Evolutionary conservation across 2,329 filamentous ascomycete genomes (phyloP), one percentile per base, ranked within the genome.

Genomic region (Cladosporium halotolerans): DNA sequence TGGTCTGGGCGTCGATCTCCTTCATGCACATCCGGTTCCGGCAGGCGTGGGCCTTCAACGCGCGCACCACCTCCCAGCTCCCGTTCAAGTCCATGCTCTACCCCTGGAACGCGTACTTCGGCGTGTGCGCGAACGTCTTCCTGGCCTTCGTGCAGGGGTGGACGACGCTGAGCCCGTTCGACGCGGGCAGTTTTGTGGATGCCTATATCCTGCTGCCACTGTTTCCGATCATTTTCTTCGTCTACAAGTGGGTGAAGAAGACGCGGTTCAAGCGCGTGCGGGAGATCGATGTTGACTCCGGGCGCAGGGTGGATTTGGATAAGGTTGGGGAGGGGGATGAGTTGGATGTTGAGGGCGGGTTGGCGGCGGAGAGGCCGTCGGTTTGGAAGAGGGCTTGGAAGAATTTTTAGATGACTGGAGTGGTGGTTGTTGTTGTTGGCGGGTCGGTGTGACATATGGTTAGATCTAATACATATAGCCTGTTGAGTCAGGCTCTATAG

Each of bases 1-100:
- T 88, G 2, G 85, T 87, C 40, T 89, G 85, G 51, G 45, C 52
- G 2, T 44, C 43, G 9, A 89, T 89, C 61, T 83, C 78, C 23
- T 79, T 86, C 61, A 86, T 81, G 3, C 85, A 89, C 62, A 83
- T 89, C 56, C 82, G 84, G 19, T 88, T 89, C 68, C 82, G 85
- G 33, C 67, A 75, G 9, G 85, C 83, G 0, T 85, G 82, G 82
- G 63, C 68, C 9, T 70, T 67, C 0, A 83, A 86, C 63, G 81
- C 82, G 1, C 75, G 83, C 53, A 71, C 67, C 31, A 66, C 77
- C 19, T 71, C 73, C 13, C 70, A 72, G 1, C 68, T 82, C 0
- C 79, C 79, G 0, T 81, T 59, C 55, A 62, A 58, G 36, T 73
- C 75, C 2, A 65, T 72, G 8, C 71, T 73, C 46, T 79, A 80